Conservation (phyloP, 1,139 yeast species). For the Candida gigantensis region DNA sequence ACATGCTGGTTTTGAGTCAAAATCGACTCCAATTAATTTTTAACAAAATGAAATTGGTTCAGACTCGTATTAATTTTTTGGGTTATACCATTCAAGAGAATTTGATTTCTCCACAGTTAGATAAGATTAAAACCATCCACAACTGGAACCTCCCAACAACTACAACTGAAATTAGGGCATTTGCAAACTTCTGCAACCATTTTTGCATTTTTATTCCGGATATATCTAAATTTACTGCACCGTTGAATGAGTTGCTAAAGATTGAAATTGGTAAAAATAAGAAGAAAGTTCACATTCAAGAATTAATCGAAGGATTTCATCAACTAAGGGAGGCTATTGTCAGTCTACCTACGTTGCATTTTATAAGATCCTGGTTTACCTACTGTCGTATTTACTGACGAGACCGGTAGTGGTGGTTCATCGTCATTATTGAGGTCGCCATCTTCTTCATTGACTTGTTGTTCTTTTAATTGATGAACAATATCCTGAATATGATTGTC, state of each 20-base stretch:
- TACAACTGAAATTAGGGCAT: not conserved
- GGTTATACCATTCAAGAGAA: too few species aligned
- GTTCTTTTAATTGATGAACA: not conserved
- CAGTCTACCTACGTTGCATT: not conserved
- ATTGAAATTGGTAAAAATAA: not conserved
- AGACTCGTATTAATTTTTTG: too few species aligned
- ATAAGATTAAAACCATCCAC: not conserved
- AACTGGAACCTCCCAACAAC: slow-evolving; percentile 1
- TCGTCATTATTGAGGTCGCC: not conserved
- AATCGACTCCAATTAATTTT: too few species aligned
- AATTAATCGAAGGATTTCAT: not conserved
- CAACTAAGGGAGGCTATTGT: not conserved
- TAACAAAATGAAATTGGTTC: too few species aligned
- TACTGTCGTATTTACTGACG: too few species aligned
- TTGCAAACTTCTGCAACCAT: not conserved
- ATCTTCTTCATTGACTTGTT: not conserved
- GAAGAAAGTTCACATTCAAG: not conserved
- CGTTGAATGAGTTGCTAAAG: slow-evolving; percentile 1
- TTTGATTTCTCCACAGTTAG: not conserved
- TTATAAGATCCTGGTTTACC: too few species aligned
- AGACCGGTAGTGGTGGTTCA: not conserved
- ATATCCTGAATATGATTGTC: not conserved
- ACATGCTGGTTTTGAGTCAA: too few species aligned
- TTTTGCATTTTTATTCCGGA: not conserved
- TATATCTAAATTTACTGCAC: not conserved